A percentile compares a stretch with the other conserved stretches of the same genome.
Conservation (phyloP, 2,329 filamentous ascomycete genomes). For the Madurella mycetomatis region DNA sequence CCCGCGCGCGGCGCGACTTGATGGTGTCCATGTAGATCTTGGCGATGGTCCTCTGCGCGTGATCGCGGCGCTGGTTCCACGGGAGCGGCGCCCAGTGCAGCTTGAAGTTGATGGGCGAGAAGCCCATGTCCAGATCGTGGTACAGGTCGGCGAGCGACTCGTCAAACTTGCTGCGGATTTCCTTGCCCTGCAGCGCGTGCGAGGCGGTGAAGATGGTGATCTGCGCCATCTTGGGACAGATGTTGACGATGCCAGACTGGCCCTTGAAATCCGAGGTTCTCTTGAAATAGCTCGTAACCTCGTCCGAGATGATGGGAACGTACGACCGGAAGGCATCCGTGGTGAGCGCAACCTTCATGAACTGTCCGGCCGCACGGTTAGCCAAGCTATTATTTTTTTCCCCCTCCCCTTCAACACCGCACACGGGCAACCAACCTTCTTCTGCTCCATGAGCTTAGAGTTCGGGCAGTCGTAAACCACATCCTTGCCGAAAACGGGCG, state of each 20-base stretch:
- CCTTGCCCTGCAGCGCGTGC: conserved; percentile 68
- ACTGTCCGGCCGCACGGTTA: conserved; percentile 36
- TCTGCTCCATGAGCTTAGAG: conserved; percentile 82
- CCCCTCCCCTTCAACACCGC: not conserved
- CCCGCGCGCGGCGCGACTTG: conserved; percentile 51
- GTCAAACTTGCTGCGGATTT: conserved; percentile 67
- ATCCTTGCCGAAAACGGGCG: conserved; percentile 65
- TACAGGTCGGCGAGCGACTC: conserved; percentile 71
- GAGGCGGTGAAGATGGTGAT: conserved; percentile 80
- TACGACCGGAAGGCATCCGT: conserved; percentile 60
- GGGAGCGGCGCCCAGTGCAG: conserved; percentile 74
- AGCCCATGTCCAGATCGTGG: conserved; percentile 76
- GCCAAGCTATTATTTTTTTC: not conserved
- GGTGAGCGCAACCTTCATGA: conserved; percentile 68
- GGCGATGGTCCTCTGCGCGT: conserved; percentile 67
- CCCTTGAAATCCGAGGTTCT: conserved; percentile 53
- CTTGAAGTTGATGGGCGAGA: conserved; percentile 77
- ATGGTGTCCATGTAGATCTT: conserved; percentile 74
- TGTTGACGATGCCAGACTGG: conserved; percentile 56
- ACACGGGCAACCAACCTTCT: conserved; percentile 53
- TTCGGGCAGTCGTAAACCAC: conserved; percentile 84
- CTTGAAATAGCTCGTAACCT: conserved; percentile 63
- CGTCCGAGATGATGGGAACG: conserved; percentile 66
- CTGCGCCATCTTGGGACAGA: conserved; percentile 65
- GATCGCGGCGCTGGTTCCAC: conserved; percentile 67